Conservation (phyloP, 768 basidiomycete genomes). For the Termitomyces sp. region DNA sequence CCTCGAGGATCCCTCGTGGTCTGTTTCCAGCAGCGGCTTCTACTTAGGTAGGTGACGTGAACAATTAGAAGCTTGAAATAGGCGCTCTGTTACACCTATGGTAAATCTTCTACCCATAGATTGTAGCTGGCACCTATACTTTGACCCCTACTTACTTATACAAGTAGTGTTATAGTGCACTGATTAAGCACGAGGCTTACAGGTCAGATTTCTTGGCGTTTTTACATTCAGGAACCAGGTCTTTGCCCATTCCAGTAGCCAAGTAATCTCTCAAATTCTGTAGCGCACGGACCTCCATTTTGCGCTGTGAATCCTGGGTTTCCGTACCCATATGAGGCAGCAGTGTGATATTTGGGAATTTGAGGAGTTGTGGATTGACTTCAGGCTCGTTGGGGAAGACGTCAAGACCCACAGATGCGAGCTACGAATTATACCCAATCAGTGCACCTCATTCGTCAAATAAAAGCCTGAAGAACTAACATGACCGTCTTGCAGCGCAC, state of each 20-base stretch:
- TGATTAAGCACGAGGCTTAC: slow-evolving; percentile 6
- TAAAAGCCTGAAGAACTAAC: slow-evolving; percentile 40
- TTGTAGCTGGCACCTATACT: background rate
- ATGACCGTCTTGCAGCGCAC: slow-evolving; percentile 81
- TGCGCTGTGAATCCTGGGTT: slow-evolving; percentile 71
- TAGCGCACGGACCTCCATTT: slow-evolving; percentile 84
- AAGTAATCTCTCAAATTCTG: slow-evolving; percentile 72
- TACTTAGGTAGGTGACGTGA: background rate
- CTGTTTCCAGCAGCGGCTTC: background rate
- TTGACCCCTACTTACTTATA: background rate
- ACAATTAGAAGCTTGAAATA: background rate
- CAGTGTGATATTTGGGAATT: slow-evolving; percentile 78
- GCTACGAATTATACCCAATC: slow-evolving; percentile 30
- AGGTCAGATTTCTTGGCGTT: slow-evolving; percentile 12
- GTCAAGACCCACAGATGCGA: slow-evolving; percentile 77
- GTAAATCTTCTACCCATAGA: background rate
- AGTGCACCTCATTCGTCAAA: slow-evolving; percentile 2
- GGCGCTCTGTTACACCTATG: background rate
- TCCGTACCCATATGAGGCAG: slow-evolving; percentile 93
- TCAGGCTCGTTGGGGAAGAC: slow-evolving; percentile 83
- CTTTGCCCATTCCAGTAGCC: slow-evolving; percentile 54
- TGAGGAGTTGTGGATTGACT: slow-evolving; percentile 71
- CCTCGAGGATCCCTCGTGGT: slow-evolving; percentile 17
- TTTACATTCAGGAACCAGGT: slow-evolving; percentile 57
- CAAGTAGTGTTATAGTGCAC: background rate